Evolutionary conservation across 345 rosid genomes (phyloP).

Genomic region (Psidium guajava): DNA sequence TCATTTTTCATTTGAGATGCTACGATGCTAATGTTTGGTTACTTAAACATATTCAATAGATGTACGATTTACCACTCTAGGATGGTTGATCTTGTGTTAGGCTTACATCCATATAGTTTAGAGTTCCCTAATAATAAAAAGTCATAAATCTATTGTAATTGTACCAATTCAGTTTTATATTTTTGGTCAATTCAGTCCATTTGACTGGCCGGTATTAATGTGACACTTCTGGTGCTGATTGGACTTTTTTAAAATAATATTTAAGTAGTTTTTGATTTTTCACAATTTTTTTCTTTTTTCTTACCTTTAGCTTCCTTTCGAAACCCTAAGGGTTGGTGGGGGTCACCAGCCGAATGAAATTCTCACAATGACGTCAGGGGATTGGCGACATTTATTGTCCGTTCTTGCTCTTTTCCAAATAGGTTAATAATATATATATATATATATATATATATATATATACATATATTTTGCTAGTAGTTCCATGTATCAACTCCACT

Average conservation of each 20-base stretch:
- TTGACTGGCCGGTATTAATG: no score
- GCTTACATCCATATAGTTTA: background rate
- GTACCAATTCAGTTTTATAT: no score
- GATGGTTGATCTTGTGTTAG: no score
- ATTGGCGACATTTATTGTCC: background rate
- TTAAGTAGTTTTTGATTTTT: no score
- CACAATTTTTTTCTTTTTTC: no score
- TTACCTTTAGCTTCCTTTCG: no score
- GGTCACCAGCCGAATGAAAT: background rate
- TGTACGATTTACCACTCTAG: background rate
- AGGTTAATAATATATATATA: background rate
- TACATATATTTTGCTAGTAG: background rate
- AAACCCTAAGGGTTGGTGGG: no score
- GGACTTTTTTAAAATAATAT: no score
- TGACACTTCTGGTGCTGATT: no score
- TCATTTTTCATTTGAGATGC: background rate
- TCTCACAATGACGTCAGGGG: background rate
- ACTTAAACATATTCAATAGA: background rate
- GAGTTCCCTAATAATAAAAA: background rate
- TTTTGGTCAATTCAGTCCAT: no score
- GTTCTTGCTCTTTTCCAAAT: background rate
- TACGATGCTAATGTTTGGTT: background rate
- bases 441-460: no score
- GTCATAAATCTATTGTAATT: no score
- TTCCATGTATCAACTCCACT: background rate